phyloP scores from a whole-genome alignment of 257 asterid genomes.

The Nicotiana sylvestris region DNA sequence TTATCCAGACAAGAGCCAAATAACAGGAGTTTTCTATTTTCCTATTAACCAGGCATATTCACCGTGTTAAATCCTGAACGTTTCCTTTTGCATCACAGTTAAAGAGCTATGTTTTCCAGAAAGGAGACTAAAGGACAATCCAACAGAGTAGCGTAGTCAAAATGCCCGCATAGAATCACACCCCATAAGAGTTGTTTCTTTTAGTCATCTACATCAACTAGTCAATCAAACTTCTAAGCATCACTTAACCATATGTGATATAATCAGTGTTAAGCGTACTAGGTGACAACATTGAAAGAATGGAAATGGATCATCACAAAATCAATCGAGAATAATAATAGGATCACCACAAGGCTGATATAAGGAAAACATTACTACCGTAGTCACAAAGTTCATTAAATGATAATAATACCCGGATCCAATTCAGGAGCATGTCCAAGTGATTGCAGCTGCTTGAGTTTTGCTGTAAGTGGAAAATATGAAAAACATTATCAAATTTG shows the following conservation, averaged over 20 bases:
- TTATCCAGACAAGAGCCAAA: not conserved
- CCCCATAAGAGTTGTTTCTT: not conserved
- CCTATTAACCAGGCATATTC: not conserved
- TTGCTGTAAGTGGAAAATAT: constrained; percentile 37
- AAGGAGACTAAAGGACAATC: not conserved
- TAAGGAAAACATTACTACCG: not conserved
- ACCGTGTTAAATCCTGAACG: not conserved
- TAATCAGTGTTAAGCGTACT: not conserved
- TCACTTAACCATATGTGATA: not conserved
- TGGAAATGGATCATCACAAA: not conserved
- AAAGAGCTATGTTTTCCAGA: constrained; percentile 2
- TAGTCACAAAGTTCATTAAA: not conserved
- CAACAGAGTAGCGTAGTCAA: not conserved
- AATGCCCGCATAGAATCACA: not conserved
- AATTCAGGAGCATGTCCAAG: constrained; percentile 72
- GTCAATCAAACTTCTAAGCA: not conserved
- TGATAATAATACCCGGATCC: constrained; percentile 71
- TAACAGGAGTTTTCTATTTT: not conserved
- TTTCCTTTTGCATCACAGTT: constrained; percentile 5
- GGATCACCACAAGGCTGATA: not conserved
- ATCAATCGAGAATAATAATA: not conserved
- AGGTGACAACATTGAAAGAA: not conserved
- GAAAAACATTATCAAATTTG: not conserved
- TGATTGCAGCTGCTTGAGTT: constrained; percentile 42
- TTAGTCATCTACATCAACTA: not conserved